Percentiles rank a stretch among this genome's conserved stretches.
Evolutionary conservation across 495 filamentous ascomycete species (phyloP).

Genomic region (Penicillium robsamsonii): DNA sequence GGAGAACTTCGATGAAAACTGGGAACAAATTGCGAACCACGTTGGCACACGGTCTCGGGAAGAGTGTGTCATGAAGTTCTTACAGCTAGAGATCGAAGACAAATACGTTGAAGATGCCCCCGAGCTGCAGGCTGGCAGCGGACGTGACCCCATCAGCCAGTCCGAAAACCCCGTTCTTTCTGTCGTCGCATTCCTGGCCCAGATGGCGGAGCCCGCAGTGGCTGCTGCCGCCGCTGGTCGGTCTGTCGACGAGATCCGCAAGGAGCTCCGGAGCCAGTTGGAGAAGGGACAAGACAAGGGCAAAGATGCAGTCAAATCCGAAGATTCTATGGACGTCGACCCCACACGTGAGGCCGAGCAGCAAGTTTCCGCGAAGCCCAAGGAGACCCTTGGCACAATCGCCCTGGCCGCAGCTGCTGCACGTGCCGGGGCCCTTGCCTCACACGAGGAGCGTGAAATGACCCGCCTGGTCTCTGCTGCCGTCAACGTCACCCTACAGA

Average conservation of each 20-base stretch:
- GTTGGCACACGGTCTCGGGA: slow-evolving; percentile 90
- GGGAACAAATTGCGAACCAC: slow-evolving; percentile 86
- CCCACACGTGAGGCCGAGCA: slow-evolving; percentile 30
- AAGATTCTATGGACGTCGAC: slow-evolving; percentile 70
- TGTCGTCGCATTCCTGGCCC: slow-evolving; percentile 87
- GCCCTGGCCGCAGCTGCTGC: slow-evolving; percentile 83
- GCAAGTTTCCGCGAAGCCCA: slow-evolving; percentile 28
- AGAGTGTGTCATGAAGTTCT: slow-evolving; percentile 93
- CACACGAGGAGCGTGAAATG: slow-evolving; percentile 95
- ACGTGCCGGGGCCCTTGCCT: slow-evolving; percentile 81
- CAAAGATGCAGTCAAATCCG: slow-evolving; percentile 58
- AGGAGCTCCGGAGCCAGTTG: slow-evolving; percentile 68
- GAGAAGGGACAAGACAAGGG: slow-evolving; percentile 60
- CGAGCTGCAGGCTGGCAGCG: slow-evolving; percentile 62
- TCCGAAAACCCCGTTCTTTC: slow-evolving; percentile 94
- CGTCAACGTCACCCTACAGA: slow-evolving; percentile 79
- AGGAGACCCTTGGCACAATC: slow-evolving; percentile 63
- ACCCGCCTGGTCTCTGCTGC: slow-evolving; percentile 82
- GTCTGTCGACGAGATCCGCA: slow-evolving; percentile 78
- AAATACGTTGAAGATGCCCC: slow-evolving; percentile 79
- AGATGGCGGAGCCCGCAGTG: slow-evolving; percentile 80
- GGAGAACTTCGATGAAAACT: slow-evolving; percentile 91
- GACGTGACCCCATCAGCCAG: slow-evolving; percentile 80
- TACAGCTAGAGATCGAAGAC: slow-evolving; percentile 87
- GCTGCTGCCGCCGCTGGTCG: slow-evolving; percentile 85